These are phyloP conservation scores for Pugionium dolabratum DNA, from an alignment of 345 rosid species.

Conservation along the genomic window DNA sequence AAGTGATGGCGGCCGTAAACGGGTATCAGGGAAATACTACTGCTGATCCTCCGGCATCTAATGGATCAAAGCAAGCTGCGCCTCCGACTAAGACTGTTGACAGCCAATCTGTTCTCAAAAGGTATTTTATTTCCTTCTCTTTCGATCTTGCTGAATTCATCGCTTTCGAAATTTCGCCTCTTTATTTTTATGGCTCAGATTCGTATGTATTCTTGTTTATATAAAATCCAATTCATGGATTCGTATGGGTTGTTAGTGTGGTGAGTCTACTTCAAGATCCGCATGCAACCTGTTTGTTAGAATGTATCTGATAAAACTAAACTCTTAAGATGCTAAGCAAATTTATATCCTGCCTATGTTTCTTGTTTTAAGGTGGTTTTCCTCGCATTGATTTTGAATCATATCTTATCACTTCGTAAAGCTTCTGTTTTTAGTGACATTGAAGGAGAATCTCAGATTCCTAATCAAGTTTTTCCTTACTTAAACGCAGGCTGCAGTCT, in stretches of 20 bases:
- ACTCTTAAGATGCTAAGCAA: too few species aligned
- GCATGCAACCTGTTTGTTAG: constrained; percentile 20
- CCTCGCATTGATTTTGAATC: too few species aligned
- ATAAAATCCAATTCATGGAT: background rate
- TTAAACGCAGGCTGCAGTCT: constrained; percentile 72
- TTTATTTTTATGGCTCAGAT: background rate
- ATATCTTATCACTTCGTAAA: too few species aligned
- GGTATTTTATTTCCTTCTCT: constrained; percentile 6
- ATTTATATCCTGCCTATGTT: too few species aligned
- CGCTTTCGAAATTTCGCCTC: background rate
- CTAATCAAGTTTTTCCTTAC: constrained; percentile 8
- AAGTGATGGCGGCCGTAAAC: constrained; percentile 60
- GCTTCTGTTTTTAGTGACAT: too few species aligned
- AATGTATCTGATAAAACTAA: constrained; percentile 17
- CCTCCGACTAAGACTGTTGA: constrained; percentile 62
- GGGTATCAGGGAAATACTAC: constrained; percentile 74
- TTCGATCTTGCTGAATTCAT: background rate
- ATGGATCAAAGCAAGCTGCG: background rate
- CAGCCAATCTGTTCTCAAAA: constrained; percentile 83
- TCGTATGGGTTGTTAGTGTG: background rate
- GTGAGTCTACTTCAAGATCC: background rate
- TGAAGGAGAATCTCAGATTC: background rate
- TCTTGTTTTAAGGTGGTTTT: too few species aligned
- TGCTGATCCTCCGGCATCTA: constrained; percentile 45
- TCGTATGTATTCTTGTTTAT: background rate